Evolutionary conservation across 2,329 filamentous ascomycete species (phyloP), one percentile per base, ranked within the genome.

Genomic region (Didymella pinodella): DNA sequence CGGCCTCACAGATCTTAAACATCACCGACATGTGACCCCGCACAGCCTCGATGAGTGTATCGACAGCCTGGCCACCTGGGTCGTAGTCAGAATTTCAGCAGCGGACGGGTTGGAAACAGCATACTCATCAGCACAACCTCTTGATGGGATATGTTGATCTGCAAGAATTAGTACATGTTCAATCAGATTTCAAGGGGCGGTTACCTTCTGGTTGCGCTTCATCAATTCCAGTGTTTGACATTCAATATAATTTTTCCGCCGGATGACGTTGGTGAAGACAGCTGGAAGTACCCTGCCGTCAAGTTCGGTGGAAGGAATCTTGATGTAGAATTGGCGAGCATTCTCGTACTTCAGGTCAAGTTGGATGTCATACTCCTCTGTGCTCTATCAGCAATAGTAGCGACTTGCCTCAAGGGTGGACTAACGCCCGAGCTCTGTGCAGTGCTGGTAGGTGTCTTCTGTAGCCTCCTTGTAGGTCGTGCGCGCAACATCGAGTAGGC

Each of bases 381-480:
- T 11, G 6, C 11, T 25, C 10, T 34, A 32, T 68, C 55, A 72
- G 55, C 14, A 50, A 31, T 7, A 31, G 16, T 20, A 12, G 20
- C 4, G 47, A 29, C 12, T 18, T 18, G 5, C 12, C 29, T 22
- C n/a, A 5, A 28, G 22, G 8, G 16, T 6, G 18, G 4, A 62
- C 79, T 55, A 75, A 90, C 91, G 82, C 62, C 86, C 86, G 11
- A 97, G 76, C 16, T 87, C 83, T 22, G 86, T 83, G 2, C 94
- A 83, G 72, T 94, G 86, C 50, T 89, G 83, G 65, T 90, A 85
- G 4, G 92, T 86, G 74, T 97, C 92, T 48, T 90, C 86, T 5
- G 89, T 95, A 1, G 90, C 87, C 74, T 98, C 94, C 68, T 95
- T 96, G 78, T 95, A 97, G 0, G 92, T 92, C 69, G 93, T 90